Evolutionary conservation across 2,329 filamentous ascomycete genomes (phyloP), one percentile per base, ranked within the genome.

Genomic region (Colletotrichum liaoningense): DNA sequence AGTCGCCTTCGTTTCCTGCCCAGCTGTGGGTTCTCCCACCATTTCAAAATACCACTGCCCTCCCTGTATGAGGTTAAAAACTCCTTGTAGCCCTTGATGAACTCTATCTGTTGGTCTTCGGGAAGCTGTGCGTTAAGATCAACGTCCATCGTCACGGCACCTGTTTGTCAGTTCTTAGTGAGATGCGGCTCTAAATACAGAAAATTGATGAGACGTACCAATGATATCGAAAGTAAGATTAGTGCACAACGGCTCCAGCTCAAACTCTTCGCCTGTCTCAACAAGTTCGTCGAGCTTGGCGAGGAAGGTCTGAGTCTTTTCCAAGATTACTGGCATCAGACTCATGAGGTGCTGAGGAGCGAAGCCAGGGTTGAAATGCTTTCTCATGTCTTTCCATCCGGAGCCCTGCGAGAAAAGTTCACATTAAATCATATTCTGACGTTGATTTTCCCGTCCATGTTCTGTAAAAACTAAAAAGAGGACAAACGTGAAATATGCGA

Each of bases 211-310:
- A 5, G 16, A 56, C 62, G 11, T 22, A 72, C 57, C 75, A 55
- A 84, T 84, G 19, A 84, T 81, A 66, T 86, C 84, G 62, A 85
- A 84, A 1, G 83, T 83, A 4, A 85, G 76, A 54, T 79, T 79
- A 5, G 78, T 77, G 28, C 77, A 74, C 5, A 79, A 75, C 5
- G 66, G 72, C 55, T 78, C 77, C 4, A 82, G 64, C 9, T 73
- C 49, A 28, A 59, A 74, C 58, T 74, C 11, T 49, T 77, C 69
- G 54, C 71, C 63, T 1, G 59, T 73, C 4, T 16, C 4, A 22
- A 49, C 72, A 19, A 66, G 57, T 4, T 30, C 33, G 55, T 75
- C 58, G 12, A 75, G 66, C n/a, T 68, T 67, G 14, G 42, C 62
- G 3, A 83, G 26, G 56, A 84, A 83, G 1, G 76, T 74, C 35